Base-by-base conservation (phyloP, 768 basidiomycete genomes). In the Phlegmacium glaucopus region DNA sequence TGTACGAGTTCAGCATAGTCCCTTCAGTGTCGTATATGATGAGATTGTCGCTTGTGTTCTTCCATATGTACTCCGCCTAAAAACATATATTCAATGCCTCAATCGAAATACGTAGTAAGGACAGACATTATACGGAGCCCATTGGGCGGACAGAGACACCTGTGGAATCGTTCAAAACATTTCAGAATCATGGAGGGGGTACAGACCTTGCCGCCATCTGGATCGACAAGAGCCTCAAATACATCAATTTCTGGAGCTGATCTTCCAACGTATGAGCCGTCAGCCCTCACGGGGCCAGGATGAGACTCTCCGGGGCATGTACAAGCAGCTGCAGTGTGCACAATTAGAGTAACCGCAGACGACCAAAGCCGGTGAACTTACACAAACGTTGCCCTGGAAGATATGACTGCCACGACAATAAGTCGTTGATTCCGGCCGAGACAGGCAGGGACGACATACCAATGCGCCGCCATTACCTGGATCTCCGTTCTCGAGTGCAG, bases 171-270 rank as follows among this genome's bases (percentile, higher is more conserved):
- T 16, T 28, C 6, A 16, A 6, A 13, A 11, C 7, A 13, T 2
- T 9, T 17, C 6, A 26, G 18, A 15, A 34, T 2, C 9, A 12
- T 36, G 44, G 15, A 18, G 47, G 42, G 7, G 39, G 29, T 16
- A 34, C 32, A 34, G 32, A 34, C 32, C n/a, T 51, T 30, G 9
- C 72, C 72, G 8, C 56, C 49, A 10, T 59, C 64, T 25, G 54
- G 55, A 6, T 58, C 61, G 16, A 74, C 61, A 13, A 62, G 59
- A 7, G 83, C 83, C 59, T 87, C 85, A 48, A 86, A 75, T 47
- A 87, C 67, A 58, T 88, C 86, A 45, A 87, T 84, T 61, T 87
- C 85, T 3, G 85, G 85, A 1, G 85, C 82, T 6, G 78, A 61
- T 9, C 85, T 69, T n/a, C 84, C 85, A 1, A 79, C 76, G 54